These are phyloP conservation scores for Marasmius oreades DNA, from an alignment of 1,284 basidiomycete genomes.

Conservation along the genomic window DNA sequence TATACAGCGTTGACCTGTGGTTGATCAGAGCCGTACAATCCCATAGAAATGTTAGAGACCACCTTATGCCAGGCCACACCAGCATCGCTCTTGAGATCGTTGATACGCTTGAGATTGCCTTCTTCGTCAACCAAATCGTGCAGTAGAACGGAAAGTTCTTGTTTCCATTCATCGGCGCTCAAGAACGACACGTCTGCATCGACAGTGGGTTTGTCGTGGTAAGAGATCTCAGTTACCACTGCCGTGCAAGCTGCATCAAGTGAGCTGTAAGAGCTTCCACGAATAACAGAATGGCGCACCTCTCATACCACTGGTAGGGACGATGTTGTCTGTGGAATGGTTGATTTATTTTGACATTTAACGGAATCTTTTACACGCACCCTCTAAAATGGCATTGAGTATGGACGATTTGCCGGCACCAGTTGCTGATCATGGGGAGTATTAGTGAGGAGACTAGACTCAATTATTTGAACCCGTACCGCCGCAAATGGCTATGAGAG, in stretches of 20 bases:
- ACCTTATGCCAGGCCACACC: slow-evolving; percentile 63
- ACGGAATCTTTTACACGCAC: slow-evolving; percentile 26
- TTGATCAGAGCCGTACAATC: neutral
- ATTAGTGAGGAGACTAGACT: neutral
- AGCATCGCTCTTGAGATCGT: slow-evolving; percentile 54
- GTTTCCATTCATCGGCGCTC: slow-evolving; percentile 50
- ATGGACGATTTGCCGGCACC: slow-evolving; percentile 61
- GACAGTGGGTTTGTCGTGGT: slow-evolving; percentile 51
- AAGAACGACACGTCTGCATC: slow-evolving; percentile 59
- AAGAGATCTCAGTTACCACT: slow-evolving; percentile 59
- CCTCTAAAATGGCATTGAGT: slow-evolving; percentile 57
- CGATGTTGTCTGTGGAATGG: slow-evolving; percentile 46
- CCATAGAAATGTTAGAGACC: neutral
- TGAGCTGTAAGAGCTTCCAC: neutral
- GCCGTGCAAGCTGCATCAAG: slow-evolving; percentile 53
- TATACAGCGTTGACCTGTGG: slow-evolving; percentile 58
- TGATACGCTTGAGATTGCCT: slow-evolving; percentile 47
- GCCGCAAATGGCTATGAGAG: slow-evolving; percentile 59
- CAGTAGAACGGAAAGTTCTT: slow-evolving; percentile 50
- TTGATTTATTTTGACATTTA: slow-evolving; percentile 1
- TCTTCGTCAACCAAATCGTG: slow-evolving; percentile 58
- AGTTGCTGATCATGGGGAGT: slow-evolving; percentile 36
- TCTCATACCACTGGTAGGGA: slow-evolving; percentile 62
- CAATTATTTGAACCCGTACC: slow-evolving; percentile 30
- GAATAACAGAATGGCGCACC: slow-evolving; percentile 31